A percentile compares a stretch with the other conserved stretches of the same genome.
phyloP scores from a whole-genome alignment of 2,329 filamentous ascomycete species.

The Diaporthe citriasiana region DNA sequence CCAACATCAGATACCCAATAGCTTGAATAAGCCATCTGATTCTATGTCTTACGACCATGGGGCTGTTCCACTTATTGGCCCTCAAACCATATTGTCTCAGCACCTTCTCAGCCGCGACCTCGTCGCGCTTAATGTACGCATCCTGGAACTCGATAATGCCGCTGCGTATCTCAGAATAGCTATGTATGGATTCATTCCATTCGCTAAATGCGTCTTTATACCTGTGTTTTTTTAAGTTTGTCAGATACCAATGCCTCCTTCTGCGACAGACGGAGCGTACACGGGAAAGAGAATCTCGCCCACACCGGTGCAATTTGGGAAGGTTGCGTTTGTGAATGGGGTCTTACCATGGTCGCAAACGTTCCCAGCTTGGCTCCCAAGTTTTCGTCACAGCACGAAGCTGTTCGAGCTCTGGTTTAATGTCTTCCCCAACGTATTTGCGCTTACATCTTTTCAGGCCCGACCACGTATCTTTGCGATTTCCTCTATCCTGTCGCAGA shows the following conservation, averaged over 20 bases:
- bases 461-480: background rate
- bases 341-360: constrained; percentile 3
- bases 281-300: no score
- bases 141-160: background rate
- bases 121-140: constrained; percentile 21
- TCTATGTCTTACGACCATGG: background rate
- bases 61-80: background rate
- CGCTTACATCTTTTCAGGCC: fast-evolving
- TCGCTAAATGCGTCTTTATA: background rate
- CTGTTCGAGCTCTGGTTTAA: background rate
- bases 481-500: background rate
- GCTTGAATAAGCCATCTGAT: background rate
- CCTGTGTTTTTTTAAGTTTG: background rate
- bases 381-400: fast-evolving
- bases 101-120: background rate
- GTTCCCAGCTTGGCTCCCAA: background rate
- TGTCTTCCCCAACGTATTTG: background rate
- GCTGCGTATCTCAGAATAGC: background rate
- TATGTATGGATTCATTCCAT: background rate
- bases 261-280: no score
- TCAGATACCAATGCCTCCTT: background rate
- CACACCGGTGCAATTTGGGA: no score
- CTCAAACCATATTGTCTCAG: fast-evolving
- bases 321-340: no score
- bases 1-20: background rate